Conservation (phyloP, 2,329 filamentous ascomycete genomes). For the Botryotinia convoluta region DNA sequence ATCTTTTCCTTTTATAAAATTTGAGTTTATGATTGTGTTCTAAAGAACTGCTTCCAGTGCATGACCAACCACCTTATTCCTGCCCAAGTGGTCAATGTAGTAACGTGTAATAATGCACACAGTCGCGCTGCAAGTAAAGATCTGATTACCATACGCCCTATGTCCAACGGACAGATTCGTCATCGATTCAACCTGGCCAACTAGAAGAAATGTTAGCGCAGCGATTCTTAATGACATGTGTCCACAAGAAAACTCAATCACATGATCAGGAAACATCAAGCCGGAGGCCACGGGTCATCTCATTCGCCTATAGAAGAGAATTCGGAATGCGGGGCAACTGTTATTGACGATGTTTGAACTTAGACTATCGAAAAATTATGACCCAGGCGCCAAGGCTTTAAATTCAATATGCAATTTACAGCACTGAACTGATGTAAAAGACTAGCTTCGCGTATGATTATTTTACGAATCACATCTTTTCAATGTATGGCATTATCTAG, state of each 20-base stretch:
- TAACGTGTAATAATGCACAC: no score
- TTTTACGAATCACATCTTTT: neutral
- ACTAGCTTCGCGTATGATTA: accelerated
- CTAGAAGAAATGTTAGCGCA: no score
- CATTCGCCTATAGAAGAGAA: neutral
- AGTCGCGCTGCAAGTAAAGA: neutral
- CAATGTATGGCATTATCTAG: neutral
- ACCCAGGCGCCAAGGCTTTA: neutral
- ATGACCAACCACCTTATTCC: no score
- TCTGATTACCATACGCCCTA: neutral
- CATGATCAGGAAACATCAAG: neutral
- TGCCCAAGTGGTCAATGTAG: neutral
- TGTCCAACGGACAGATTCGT: neutral
- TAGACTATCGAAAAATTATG: neutral
- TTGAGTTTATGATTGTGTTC: no score
- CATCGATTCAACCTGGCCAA: no score
- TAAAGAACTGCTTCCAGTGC: neutral
- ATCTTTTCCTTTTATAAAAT: accelerated
- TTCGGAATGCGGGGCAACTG: accelerated
- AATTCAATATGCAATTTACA: neutral
- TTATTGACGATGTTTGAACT: neutral
- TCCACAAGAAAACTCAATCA: neutral
- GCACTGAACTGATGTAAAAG: neutral
- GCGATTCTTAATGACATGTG: no score
- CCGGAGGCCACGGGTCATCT: neutral